phyloP scores from a whole-genome alignment of 768 basidiomycete species.

The Cytidiella melzeri region DNA sequence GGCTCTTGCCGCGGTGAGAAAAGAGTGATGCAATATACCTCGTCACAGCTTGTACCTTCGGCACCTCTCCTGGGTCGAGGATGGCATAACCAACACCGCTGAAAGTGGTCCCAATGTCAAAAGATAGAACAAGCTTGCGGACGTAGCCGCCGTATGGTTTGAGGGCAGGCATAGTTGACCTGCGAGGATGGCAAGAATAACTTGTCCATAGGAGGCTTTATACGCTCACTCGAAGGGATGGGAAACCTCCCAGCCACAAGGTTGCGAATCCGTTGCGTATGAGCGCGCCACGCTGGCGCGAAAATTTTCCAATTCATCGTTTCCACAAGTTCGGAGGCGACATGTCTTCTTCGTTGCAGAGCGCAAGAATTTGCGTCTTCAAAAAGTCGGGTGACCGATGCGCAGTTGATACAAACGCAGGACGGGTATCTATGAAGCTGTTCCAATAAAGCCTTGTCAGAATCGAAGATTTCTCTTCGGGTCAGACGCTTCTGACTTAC shows the following conservation, averaged over 20 bases:
- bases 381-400: too few relatives aligned
- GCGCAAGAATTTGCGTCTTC: not conserved
- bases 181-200: not conserved
- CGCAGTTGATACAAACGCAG: too few relatives aligned
- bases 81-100: constrained; percentile 45
- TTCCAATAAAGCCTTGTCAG: too few relatives aligned
- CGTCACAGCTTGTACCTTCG: constrained; percentile 40
- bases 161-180: constrained; percentile 1
- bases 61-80: constrained; percentile 32
- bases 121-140: constrained; percentile 14
- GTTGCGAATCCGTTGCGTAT: too few relatives aligned
- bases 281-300: too few relatives aligned
- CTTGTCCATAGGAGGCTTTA: not conserved
- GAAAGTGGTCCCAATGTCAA: constrained; percentile 49
- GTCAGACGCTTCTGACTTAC: too few relatives aligned
- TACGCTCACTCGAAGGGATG: not conserved
- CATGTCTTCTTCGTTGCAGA: not conserved
- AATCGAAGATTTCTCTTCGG: too few relatives aligned
- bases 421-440: too few relatives aligned
- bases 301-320: too few relatives aligned
- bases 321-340: not conserved
- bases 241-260: not conserved
- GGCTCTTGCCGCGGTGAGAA: not conserved
- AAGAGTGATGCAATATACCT: constrained; percentile 14
- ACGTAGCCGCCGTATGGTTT: not conserved